A percentile compares a stretch with the other conserved stretches of the same genome.
Conservation (phyloP, 306 rosid species). For the Vigna radiata region DNA sequence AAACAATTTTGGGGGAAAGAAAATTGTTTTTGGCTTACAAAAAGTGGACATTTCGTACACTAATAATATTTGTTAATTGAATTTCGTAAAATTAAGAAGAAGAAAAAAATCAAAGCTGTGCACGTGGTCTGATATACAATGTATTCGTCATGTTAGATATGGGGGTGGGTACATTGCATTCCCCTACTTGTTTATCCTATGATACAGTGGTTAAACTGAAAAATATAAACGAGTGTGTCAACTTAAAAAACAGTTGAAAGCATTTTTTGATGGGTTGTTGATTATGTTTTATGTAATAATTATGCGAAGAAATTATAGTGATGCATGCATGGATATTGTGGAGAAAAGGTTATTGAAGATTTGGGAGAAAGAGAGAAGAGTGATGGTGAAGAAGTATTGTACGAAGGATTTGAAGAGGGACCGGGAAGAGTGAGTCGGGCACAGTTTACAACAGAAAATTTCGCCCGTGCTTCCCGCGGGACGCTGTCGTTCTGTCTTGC, state of each 20-base stretch:
- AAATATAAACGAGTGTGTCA: background rate
- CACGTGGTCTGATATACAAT: background rate
- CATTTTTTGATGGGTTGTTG: background rate
- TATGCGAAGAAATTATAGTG: too few relatives aligned
- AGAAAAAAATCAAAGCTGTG: background rate
- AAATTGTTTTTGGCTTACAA: too few relatives aligned
- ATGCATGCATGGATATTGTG: too few relatives aligned
- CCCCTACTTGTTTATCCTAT: background rate
- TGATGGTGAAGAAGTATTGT: background rate
- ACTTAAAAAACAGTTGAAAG: background rate
- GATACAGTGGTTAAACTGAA: constrained; percentile 8
- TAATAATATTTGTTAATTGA: background rate
- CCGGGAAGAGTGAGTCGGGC: background rate
- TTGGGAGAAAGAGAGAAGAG: background rate
- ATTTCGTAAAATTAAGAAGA: background rate
- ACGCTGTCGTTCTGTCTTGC: constrained; percentile 51
- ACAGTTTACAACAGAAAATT: constrained; percentile 20
- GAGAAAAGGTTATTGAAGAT: too few relatives aligned
- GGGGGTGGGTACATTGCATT: constrained; percentile 18
- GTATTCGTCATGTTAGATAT: background rate
- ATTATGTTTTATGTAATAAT: too few relatives aligned
- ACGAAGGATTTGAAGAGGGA: constrained; percentile 17
- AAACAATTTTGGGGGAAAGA: background rate
- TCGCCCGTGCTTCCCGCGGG: constrained; percentile 87
- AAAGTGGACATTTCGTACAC: background rate